Evolutionary conservation across 208 protist species (phyloP), one percentile per base, ranked within the genome.

Genomic region (Spongospora subterranea): DNA sequence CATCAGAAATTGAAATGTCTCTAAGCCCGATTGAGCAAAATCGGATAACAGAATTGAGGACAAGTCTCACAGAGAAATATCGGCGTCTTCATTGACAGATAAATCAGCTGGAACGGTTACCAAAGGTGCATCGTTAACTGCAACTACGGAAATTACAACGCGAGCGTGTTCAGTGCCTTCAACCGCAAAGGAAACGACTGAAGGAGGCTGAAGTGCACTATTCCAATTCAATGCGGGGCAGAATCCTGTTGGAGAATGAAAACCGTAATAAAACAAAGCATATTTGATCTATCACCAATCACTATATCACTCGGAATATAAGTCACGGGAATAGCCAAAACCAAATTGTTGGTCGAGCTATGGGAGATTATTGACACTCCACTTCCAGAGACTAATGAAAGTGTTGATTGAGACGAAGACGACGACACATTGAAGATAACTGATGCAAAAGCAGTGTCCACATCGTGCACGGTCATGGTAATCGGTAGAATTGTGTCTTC

Each of bases 141-240:
- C 17, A n/a, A n/a, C n/a, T 20, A 82, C 71, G n/a, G n/a, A 35
- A 35, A 82, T n/a, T n/a, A 40, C 71, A n/a, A 82, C 11, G 6
- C 71, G n/a, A 43, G 71, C 71, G 17, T 82, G 71, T 35, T 40
- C 11, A 20, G 6, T 6, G 71, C n/a, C 71, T 13, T 43, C 71
- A 35, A 82, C 35, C 13, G 6, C 11, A n/a, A 82, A 82, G 13
- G n/a, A 6, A n/a, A 82, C n/a, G 11, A 82, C 71, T 6, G 6
- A 6, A 43, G 6, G 6, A n/a, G 35, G 35, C 6, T 82, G 6
- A 13, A 43, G n/a, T 20, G 17, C 71, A 6, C 17, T 40, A n/a
- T 82, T 82, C 71, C 71, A 82, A n/a, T 82, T 82, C 71, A n/a
- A 13, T 20, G 71, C n/a, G 35, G 71, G 71, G 40, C n/a, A 43